Conservation (phyloP, 257 asterid genomes). For the Linderniella brevidens region DNA sequence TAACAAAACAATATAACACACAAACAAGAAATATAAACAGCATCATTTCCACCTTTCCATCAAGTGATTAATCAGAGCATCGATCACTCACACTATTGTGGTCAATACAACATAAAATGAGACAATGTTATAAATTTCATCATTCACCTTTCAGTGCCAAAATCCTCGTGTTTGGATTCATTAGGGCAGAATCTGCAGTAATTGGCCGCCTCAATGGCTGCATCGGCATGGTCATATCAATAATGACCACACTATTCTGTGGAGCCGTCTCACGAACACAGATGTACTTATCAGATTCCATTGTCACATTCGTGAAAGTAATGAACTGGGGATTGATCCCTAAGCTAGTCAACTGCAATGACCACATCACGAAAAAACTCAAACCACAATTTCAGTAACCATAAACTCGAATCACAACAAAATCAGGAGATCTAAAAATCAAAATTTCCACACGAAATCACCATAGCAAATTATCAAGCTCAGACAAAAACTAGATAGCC, state of each 20-base stretch:
- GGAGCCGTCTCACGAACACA: constrained; percentile 97
- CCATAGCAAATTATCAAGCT: no score
- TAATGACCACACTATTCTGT: constrained; percentile 85
- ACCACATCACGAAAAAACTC: constrained; percentile 20
- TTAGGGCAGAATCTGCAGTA: constrained; percentile 97
- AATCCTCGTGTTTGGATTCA: constrained; percentile 85
- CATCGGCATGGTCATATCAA: constrained; percentile 90
- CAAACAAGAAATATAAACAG: no score
- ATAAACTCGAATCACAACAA: constrained; percentile 6
- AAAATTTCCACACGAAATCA: no score
- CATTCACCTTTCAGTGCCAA: constrained; percentile 81
- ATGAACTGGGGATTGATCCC: constrained; percentile 93
- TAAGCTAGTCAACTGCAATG: constrained; percentile 75
- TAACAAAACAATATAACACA: no score
- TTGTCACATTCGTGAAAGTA: constrained; percentile 88
- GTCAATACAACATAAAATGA: no score
- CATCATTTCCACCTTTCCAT: no score
- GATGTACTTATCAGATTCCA: constrained; percentile 96
- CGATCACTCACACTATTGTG: no score
- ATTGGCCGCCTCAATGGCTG: constrained; percentile 96
- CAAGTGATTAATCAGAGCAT: no score
- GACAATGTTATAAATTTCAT: not conserved
- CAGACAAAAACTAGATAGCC: no score
- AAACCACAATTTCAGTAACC: constrained; percentile 19
- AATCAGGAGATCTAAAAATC: not conserved